Base-by-base conservation (phyloP, 441 rosid species). In the Adansonia madagascariensis region DNA sequence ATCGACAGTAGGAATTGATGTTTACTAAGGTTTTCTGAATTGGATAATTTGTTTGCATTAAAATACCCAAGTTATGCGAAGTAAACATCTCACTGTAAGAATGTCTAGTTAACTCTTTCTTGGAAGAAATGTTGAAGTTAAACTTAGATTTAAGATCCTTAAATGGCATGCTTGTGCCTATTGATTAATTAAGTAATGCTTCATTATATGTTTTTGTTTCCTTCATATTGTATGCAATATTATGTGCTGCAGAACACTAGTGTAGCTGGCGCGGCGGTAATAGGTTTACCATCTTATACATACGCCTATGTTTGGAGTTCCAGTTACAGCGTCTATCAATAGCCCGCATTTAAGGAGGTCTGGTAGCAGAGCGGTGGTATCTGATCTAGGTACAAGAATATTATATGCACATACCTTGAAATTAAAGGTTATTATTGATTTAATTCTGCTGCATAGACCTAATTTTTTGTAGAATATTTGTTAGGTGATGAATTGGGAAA, bases 281-380 rank as follows among this genome's bases (percentile, higher is more conserved):
- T 18, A 55, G 67, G 1, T 50, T 63, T 15, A 46, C 17, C 59
- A 27, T 62, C 63, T 20, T 53, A 73, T 31, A 20, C 3, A 55
- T 43, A 78, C 69, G 84, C 86, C 91, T 86, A 94, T 94, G 98
- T 90, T 94, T 80, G 95, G 94, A 53, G 91, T 90, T 63, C 85
- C 85, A 62, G 91, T 76, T 71, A 73, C 86, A 64, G 82, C 85
- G 71, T 82, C 94, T 64, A 82, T 77, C 68, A 87, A 89, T 75
- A 92, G 94, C 82, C 92, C 95, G 22, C 97, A 92, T 83, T 82
- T 92, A 80, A 91, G 97, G 90, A 92, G 90, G 89, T 83, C 98
- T 35, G 97, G 95, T 84, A 90, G 96, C 88, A 87, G 94, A 80
- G 79, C 84, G 27, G 86, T 87, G 56, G 86, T 93, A 81, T 77